Conservation (phyloP, 768 basidiomycete species). For the Pholiota molesta region DNA sequence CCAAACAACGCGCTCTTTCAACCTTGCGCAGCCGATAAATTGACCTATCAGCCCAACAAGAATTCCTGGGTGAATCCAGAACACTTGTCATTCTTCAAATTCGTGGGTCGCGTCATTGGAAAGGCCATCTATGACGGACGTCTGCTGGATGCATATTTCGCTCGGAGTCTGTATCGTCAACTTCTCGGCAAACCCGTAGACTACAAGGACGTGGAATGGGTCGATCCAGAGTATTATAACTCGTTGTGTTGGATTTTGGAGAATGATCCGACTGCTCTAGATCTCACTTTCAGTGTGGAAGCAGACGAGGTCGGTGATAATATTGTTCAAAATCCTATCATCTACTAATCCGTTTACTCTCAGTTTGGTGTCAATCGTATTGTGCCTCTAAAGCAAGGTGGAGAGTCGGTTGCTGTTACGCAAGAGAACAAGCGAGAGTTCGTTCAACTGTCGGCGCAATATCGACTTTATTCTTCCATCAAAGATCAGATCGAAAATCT, state of each 20-base stretch:
- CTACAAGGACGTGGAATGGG: slow-evolving; percentile 95
- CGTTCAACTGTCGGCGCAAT: slow-evolving; percentile 93
- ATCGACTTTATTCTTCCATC: slow-evolving; percentile 91
- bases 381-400: slow-evolving; percentile 84
- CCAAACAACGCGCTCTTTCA: slow-evolving; percentile 98
- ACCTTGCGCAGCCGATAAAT: slow-evolving; percentile 92
- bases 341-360: slow-evolving; percentile 14
- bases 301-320: slow-evolving; percentile 78
- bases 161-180: slow-evolving; percentile 94
- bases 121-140: slow-evolving; percentile 98
- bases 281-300: slow-evolving; percentile 94
- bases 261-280: slow-evolving; percentile 85
- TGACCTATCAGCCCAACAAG: slow-evolving; percentile 96
- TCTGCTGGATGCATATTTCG: slow-evolving; percentile 97
- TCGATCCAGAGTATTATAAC: slow-evolving; percentile 98
- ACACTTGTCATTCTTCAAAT: slow-evolving; percentile 97
- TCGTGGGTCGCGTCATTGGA: slow-evolving; percentile 96
- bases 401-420: slow-evolving; percentile 84
- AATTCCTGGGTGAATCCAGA: slow-evolving; percentile 94
- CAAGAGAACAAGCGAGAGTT: slow-evolving; percentile 98
- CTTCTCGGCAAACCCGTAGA: slow-evolving; percentile 93
- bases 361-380: slow-evolving; percentile 92
- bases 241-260: slow-evolving; percentile 98
- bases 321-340: neutral
- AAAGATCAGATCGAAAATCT: slow-evolving; percentile 94